Base-by-base conservation (phyloP, 2,329 filamentous ascomycete species). In the Cryphonectria nitschkei region DNA sequence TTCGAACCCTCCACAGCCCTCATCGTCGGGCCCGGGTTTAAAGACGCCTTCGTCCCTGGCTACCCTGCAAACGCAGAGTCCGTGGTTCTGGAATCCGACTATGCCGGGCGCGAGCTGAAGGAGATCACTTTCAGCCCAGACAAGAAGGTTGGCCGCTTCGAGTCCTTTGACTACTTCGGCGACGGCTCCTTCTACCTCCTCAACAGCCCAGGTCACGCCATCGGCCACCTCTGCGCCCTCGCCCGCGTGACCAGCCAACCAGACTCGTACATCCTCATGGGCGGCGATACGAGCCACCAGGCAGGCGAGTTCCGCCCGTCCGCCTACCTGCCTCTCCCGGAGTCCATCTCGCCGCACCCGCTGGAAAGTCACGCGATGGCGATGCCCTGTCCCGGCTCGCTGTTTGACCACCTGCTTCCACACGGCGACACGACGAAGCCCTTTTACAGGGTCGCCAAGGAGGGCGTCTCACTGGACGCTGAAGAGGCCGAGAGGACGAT, bases 281-380 rank as follows among this genome's bases (percentile, higher is more conserved):
- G 80, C 4, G 83, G 78, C 5, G 83, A 86, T 70, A 77, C 78
- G n/a, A 81, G 80, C 37, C 82, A 85, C 75, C 81, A 81, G 68
- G 75, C 76, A 5, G 81, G 82, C 56, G 76, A 77, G 62, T 75
- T 82, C 41, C 76, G 82, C 14, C 81, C 80, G 4, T 79, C 76
- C 22, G 41, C 70, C 39, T 78, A 78, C 56, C 66, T 77, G 1
- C 81, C 80, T 1, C 68, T 82, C 37, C 82, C 83, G 0, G 72
- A 75, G 0, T 68, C 73, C 1, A 79, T 86, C 65, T 72, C 72
- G 5, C 84, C 83, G 0, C 78, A 81, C 68, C 83, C 83, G 3
- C 78, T 85, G 46, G 22, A n/a, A 3, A 34, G 9, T 1, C 46
- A 56, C 3, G 22, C 32, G 13, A 16, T 11, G 32, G 41, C 39